A percentile compares a stretch with the other conserved stretches of the same genome.
phyloP scores from a whole-genome alignment of 2,329 filamentous ascomycete genomes.

The Alternaria brassicicola region DNA sequence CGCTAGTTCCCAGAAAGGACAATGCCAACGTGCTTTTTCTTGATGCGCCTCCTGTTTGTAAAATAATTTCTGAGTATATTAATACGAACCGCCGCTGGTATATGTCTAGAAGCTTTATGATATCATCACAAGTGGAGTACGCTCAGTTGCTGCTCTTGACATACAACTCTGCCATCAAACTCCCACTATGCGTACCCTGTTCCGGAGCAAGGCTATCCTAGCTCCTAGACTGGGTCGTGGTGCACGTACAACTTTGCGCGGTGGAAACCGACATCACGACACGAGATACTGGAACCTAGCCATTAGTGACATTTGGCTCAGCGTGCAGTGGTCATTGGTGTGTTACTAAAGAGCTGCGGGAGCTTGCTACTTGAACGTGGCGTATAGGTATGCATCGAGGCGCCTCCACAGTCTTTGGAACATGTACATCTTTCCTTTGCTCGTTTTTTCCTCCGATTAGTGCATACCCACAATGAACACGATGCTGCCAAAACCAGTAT shows the following conservation, averaged over 20 bases:
- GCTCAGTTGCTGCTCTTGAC: neutral
- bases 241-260: neutral
- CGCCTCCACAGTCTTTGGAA: neutral
- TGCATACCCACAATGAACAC: too few species aligned
- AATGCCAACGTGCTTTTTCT: neutral
- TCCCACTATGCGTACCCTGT: neutral
- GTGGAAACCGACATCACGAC: neutral
- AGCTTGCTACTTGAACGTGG: neutral
- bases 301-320: neutral
- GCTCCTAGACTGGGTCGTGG: neutral
- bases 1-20: neutral
- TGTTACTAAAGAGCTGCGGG: neutral
- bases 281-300: neutral
- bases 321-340: neutral
- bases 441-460: neutral
- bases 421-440: neutral
- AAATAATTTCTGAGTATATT: neutral
- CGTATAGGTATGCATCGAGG: neutral
- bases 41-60: neutral
- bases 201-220: neutral
- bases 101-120: too few species aligned
- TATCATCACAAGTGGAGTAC: fast-evolving
- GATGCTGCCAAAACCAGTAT: neutral
- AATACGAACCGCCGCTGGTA: too few species aligned
- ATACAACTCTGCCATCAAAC: neutral